phyloP scores from a whole-genome alignment of 306 rosid genomes.

The Acacia melanoxylon region DNA sequence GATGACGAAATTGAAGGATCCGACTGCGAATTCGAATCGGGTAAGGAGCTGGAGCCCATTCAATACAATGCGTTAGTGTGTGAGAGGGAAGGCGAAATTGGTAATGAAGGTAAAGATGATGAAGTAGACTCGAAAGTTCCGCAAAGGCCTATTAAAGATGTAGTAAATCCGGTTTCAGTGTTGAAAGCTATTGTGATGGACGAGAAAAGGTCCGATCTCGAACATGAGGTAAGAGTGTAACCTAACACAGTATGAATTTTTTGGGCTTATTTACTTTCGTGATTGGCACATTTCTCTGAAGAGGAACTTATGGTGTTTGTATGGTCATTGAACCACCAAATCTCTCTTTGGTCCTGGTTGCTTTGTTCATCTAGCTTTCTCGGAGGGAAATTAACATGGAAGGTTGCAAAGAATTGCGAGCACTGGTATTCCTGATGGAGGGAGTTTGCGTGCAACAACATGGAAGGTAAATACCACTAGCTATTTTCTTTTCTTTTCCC shows the following conservation, averaged over 20 bases:
- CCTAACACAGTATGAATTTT: not conserved
- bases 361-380: conserved; percentile 50
- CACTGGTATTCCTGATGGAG: conserved; percentile 74
- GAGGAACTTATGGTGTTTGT: not conserved
- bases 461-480: conserved; percentile 64
- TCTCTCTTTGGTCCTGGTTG: not conserved
- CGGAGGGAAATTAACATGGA: conserved; percentile 66
- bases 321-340: not conserved
- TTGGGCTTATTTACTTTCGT: not conserved
- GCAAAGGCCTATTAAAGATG: conserved; percentile 33
- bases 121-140: conserved; percentile 27
- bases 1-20: conserved; percentile 32
- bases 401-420: conserved; percentile 70
- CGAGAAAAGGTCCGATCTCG: conserved; percentile 74
- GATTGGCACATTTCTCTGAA: not conserved
- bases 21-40: conserved; percentile 48
- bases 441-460: conserved; percentile 63
- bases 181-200: conserved; percentile 62
- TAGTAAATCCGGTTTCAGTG: conserved; percentile 37
- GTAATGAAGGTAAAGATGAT: conserved; percentile 3
- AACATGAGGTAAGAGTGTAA: conserved; percentile 55
- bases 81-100: conserved; percentile 25
- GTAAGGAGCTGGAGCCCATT: conserved; percentile 79
- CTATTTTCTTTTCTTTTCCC: not conserved
- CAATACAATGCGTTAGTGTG: conserved; percentile 48